Evolutionary conservation across 208 protist genomes (phyloP).

Genomic region (Angomonas desouzai): DNA sequence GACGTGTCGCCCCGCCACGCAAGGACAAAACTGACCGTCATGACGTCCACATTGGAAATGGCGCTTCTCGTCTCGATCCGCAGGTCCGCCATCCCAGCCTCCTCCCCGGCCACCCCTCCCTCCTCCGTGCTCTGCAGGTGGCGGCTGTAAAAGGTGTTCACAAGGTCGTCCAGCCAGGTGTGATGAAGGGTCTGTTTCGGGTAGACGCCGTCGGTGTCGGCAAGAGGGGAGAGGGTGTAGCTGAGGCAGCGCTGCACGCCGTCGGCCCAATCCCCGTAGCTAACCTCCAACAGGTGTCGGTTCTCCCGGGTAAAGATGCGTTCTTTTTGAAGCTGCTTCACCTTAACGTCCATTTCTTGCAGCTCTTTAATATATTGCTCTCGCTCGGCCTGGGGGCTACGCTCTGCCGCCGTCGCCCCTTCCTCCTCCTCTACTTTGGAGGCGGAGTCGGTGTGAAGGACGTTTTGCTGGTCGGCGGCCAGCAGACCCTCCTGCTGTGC

Average conservation of each 20-base stretch:
- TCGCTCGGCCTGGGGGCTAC: neutral
- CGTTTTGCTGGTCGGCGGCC: neutral
- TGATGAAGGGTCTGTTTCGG: slow-evolving; percentile 11
- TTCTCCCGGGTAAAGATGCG: slow-evolving; percentile 2
- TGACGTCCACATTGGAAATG: neutral
- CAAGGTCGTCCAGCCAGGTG: slow-evolving; percentile 54
- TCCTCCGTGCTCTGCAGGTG: neutral
- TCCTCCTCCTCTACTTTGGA: too few relatives aligned
- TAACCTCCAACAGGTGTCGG: slow-evolving; percentile 12
- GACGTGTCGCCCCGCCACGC: neutral
- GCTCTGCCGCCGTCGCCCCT: slow-evolving; percentile 12
- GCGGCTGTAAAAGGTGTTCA: slow-evolving; percentile 23
- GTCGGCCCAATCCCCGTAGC: slow-evolving; percentile 33
- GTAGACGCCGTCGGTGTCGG: slow-evolving; percentile 67
- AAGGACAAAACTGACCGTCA: neutral
- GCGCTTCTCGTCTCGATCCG: neutral
- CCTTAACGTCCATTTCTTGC: neutral
- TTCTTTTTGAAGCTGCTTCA: slow-evolving; percentile 3
- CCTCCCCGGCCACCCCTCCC: neutral
- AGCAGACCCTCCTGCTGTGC: slow-evolving; percentile 2
- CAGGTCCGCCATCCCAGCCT: neutral
- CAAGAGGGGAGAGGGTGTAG: slow-evolving; percentile 54
- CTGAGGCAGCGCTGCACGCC: slow-evolving; percentile 48
- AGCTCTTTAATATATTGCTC: neutral
- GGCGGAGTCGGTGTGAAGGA: neutral